Conservation (phyloP, 2,329 filamentous ascomycete genomes). For the Ophiostoma fasciatum region DNA sequence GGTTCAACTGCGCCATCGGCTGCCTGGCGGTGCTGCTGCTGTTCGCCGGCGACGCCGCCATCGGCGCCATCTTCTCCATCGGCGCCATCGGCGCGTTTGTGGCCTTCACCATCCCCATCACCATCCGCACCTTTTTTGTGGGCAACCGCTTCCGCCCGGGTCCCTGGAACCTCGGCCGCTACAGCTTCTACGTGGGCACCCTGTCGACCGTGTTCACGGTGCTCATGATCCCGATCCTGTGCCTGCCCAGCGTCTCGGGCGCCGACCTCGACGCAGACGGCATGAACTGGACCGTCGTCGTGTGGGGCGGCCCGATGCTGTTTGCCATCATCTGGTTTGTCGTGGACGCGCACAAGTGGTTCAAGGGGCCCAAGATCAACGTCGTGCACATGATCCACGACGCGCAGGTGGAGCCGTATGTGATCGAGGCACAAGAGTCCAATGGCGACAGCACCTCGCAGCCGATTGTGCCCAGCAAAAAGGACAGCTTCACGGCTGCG, state of each 20-base stretch:
- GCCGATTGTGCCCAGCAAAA: constrained; percentile 4
- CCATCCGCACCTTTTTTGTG: constrained; percentile 44
- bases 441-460: constrained; percentile 1
- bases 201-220: constrained; percentile 43
- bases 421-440: constrained; percentile 8
- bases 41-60: constrained; percentile 45
- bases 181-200: constrained; percentile 40
- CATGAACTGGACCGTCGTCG: constrained; percentile 58
- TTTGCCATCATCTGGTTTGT: constrained; percentile 46
- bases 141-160: constrained; percentile 49
- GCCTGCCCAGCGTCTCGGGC: constrained; percentile 44
- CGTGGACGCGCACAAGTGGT: constrained; percentile 50
- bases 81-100: constrained; percentile 55
- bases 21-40: constrained; percentile 47
- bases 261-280: constrained; percentile 29
- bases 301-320: constrained; percentile 51
- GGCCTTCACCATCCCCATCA: constrained; percentile 42
- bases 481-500: constrained; percentile 1
- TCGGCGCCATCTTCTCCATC: constrained; percentile 56
- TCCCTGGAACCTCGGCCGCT: constrained; percentile 52
- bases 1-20: constrained; percentile 48
- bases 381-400: constrained; percentile 25
- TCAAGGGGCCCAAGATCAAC: constrained; percentile 56
- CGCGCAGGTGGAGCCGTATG: constrained; percentile 3
- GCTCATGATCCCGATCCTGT: constrained; percentile 55